phyloP scores from a whole-genome alignment of 441 rosid genomes.

The Syzygium malaccense region DNA sequence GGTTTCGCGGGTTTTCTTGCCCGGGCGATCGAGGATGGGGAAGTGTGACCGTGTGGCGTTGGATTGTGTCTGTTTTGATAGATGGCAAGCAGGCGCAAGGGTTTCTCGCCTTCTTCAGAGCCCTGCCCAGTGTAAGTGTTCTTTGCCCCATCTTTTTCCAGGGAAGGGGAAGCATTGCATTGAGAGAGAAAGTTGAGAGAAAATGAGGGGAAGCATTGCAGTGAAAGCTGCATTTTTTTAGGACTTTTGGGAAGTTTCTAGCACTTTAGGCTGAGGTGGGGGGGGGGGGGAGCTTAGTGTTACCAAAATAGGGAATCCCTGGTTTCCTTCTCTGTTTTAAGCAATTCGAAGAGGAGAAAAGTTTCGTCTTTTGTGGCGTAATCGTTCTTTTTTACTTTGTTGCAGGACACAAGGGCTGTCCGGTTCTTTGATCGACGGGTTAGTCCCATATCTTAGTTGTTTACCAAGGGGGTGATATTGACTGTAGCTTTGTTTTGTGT shows the following conservation, averaged over 20 bases:
- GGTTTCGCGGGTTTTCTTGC: background rate
- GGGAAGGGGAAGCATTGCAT: background rate
- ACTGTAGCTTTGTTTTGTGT: background rate
- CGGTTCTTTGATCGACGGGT: conserved; percentile 96
- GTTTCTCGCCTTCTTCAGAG: conserved; percentile 92
- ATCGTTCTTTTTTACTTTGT: background rate
- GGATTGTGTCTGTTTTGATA: conserved; percentile 10
- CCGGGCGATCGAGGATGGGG: background rate
- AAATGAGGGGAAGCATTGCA: background rate
- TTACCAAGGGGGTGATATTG: background rate
- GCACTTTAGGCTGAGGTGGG: background rate
- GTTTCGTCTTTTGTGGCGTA: background rate
- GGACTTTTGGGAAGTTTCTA: background rate
- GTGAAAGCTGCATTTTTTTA: background rate
- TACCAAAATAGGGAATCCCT: background rate
- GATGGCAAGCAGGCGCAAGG: conserved; percentile 98
- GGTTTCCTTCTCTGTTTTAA: background rate
- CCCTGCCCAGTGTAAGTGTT: conserved; percentile 65
- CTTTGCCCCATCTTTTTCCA: background rate
- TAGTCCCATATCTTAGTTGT: conserved; percentile 16
- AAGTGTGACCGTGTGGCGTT: background rate
- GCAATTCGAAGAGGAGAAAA: background rate
- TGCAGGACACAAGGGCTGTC: conserved; percentile 83
- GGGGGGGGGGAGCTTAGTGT: background rate
- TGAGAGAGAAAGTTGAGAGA: background rate